A percentile compares a stretch with the other conserved stretches of the same genome.
phyloP scores from a whole-genome alignment of 257 asterid genomes.

The Solanum lycopersicoides region DNA sequence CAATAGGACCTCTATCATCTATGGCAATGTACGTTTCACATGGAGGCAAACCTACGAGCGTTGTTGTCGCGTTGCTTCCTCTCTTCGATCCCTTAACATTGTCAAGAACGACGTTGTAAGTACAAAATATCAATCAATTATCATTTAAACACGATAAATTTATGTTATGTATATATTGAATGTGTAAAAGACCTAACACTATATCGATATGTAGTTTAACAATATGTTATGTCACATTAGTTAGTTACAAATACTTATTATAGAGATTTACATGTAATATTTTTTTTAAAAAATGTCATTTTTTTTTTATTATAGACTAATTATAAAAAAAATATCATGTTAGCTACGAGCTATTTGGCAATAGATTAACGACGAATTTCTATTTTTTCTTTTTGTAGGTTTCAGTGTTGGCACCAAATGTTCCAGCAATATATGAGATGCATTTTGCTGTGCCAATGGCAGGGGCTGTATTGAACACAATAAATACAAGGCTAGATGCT shows the following conservation, averaged over 20 bases:
- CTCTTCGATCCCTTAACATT: constrained; percentile 25
- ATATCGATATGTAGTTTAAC: too few species aligned
- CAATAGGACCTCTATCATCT: constrained; percentile 39
- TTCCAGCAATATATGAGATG: constrained; percentile 87
- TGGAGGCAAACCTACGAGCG: constrained; percentile 69
- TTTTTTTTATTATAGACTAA: too few species aligned
- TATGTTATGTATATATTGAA: neutral
- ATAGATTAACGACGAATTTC: neutral
- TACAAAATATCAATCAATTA: neutral
- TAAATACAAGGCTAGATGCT: constrained; percentile 77
- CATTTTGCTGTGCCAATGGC: constrained; percentile 97
- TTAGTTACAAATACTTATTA: neutral
- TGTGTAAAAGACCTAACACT: neutral
- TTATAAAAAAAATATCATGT: too few species aligned
- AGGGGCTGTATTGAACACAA: constrained; percentile 72
- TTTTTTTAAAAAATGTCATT: too few species aligned
- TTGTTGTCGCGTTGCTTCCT: constrained; percentile 71
- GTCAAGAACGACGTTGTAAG: constrained; percentile 50
- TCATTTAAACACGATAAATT: neutral
- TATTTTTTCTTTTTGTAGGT: constrained; percentile 19
- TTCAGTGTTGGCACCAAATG: constrained; percentile 81
- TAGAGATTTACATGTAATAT: neutral
- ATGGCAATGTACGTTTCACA: constrained; percentile 44
- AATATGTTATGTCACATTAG: neutral
- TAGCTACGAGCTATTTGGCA: accelerated